These are phyloP conservation scores for Metschnikowia dekortorum DNA, from an alignment of 805 yeast genomes.

Conservation along the genomic window DNA sequence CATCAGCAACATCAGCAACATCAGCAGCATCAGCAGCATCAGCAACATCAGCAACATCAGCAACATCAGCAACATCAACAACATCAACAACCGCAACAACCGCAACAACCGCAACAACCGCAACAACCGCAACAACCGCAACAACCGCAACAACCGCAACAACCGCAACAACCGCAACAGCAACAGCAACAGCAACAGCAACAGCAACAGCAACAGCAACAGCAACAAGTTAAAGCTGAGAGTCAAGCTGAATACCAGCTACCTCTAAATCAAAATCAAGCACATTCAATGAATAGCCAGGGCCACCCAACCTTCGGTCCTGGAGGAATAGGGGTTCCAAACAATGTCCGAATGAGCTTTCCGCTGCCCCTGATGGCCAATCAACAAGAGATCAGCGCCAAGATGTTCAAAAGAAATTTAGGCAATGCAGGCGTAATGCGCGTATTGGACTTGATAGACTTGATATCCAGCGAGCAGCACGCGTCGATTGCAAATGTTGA, in stretches of 20 bases:
- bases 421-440: constrained; percentile 42
- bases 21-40: background rate
- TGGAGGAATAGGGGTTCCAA: background rate
- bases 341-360: background rate
- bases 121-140: background rate
- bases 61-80: background rate
- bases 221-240: constrained; percentile 1
- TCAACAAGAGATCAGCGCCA: constrained; percentile 19
- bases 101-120: background rate
- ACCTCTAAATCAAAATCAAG: background rate
- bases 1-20: background rate
- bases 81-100: constrained; percentile 1
- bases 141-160: background rate
- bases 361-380: background rate
- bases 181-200: background rate
- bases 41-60: background rate
- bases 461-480: constrained; percentile 29
- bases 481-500: constrained; percentile 26
- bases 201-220: background rate
- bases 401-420: constrained; percentile 34
- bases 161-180: background rate
- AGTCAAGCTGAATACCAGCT: constrained; percentile 2
- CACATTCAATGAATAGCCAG: background rate
- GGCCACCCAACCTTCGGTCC: background rate
- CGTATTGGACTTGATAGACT: constrained; percentile 37